Evolutionary conservation across 2,329 filamentous ascomycete genomes (phyloP), one percentile per base, ranked within the genome.

Genomic region (Colletotrichum gloeosporioides): DNA sequence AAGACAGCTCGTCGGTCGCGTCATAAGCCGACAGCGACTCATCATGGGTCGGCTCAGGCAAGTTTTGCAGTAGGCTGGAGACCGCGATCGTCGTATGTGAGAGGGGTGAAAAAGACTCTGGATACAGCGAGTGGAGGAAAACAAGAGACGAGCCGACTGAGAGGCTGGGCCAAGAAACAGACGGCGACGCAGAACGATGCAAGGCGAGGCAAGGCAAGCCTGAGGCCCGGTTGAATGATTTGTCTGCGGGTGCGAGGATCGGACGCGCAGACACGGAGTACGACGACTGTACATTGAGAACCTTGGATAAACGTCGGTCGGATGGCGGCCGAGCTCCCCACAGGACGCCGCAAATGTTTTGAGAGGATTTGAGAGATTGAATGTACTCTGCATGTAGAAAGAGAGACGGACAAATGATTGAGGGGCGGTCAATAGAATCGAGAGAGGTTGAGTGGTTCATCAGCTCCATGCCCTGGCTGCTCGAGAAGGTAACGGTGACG

Each of bases 291-390:
- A 68, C 55, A 62, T 39, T 25, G 36, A 25, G 63, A 68, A 36
- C 62, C 36, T 67, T 53, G 69, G 34, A 73, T 36, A 63, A 62
- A 49, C 67, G 31, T 64, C 31, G 69, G 69, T 68, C 69, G 69
- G 73, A 57, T 44, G 63, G n/a, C 55, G 69, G 69, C 73, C 63
- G 73, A 75, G 63, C 69, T 68, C 31, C 39, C 36, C 39, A 68
- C 69, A 68, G 69, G 31, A 57, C 39, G 25, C 16, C 27, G 36
- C n/a, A 10, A 39, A 29, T n/a, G 63, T 44, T 68, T 44, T 62
- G n/a, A 68, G 53, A 63, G 29, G 29, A 29, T 63, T 10, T 27
- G 59, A 39, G 31, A 27, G 36, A 25, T 55, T 22, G 36, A 39
- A 25, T 68, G 55, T 59, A 62, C 25, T 61, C 16, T 61, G 36